These are phyloP conservation scores for Ogataea paradorogensis DNA, from an alignment of 805 yeast species.

Conservation along the genomic window DNA sequence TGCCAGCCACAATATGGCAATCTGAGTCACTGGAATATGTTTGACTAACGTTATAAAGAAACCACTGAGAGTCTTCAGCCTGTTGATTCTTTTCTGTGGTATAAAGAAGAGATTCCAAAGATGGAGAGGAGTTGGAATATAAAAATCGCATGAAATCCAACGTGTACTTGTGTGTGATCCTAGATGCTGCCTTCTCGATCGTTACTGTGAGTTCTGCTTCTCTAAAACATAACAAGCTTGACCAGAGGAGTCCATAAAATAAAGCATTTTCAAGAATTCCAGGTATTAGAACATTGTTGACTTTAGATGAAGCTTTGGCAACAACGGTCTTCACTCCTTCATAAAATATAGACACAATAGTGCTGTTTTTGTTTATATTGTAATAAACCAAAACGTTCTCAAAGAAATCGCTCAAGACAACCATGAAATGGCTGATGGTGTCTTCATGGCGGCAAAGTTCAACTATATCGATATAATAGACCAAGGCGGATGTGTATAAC, in stretches of 20 bases:
- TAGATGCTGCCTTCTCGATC: slow-evolving; percentile 19
- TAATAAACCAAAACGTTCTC: slow-evolving; percentile 10
- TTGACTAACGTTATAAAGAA: slow-evolving; percentile 10
- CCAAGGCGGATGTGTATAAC: slow-evolving; percentile 10
- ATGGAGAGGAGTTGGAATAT: slow-evolving; percentile 3
- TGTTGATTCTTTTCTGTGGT: background rate
- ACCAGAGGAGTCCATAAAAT: slow-evolving; percentile 19
- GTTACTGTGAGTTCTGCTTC: slow-evolving; percentile 16
- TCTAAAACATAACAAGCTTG: slow-evolving; percentile 19
- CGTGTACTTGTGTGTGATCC: slow-evolving; percentile 19
- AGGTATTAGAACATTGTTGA: slow-evolving; percentile 4
- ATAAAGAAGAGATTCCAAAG: slow-evolving; percentile 4
- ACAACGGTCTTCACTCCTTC: slow-evolving; percentile 18
- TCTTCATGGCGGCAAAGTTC: slow-evolving; percentile 10
- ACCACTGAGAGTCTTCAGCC: slow-evolving; percentile 6
- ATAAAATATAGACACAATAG: slow-evolving; percentile 15
- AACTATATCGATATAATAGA: slow-evolving; percentile 14
- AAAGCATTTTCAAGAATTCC: slow-evolving; percentile 7
- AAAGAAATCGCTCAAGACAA: slow-evolving; percentile 14
- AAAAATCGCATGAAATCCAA: slow-evolving; percentile 16
- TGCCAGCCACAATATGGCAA: slow-evolving; percentile 5
- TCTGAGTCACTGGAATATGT: slow-evolving; percentile 2
- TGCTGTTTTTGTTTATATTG: slow-evolving; percentile 8
- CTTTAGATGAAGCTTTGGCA: slow-evolving; percentile 1
- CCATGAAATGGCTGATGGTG: slow-evolving; percentile 10